These are phyloP conservation scores for Plasmodium vinckei DNA, from an alignment of 169 alveolate species.

Conservation along the genomic window DNA sequence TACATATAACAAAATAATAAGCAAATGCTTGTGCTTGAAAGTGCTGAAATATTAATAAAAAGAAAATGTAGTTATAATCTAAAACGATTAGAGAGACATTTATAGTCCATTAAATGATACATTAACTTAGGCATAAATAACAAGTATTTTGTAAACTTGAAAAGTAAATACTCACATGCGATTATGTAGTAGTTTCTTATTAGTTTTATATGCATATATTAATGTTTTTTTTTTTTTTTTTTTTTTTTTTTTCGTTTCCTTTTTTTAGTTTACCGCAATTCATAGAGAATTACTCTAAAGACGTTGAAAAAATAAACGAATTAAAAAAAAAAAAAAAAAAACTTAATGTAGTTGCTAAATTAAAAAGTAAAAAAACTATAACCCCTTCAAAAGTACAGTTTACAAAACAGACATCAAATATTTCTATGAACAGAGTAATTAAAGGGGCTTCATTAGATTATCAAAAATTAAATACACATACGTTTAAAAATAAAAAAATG, in stretches of 20 bases:
- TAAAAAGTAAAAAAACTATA: slow-evolving; percentile 20
- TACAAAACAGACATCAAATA: slow-evolving; percentile 45
- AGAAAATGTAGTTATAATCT: not conserved
- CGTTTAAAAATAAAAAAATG: slow-evolving; percentile 28
- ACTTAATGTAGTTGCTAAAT: slow-evolving; percentile 6
- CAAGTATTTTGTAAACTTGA: too few species aligned
- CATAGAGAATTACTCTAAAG: slow-evolving; percentile 65
- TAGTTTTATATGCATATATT: not conserved
- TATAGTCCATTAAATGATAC: too few species aligned
- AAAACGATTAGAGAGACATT: too few species aligned
- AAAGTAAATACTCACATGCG: too few species aligned
- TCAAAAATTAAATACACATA: slow-evolving; percentile 53
- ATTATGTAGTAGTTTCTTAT: too few species aligned
- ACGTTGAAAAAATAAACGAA: slow-evolving; percentile 60
- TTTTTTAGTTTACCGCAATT: slow-evolving; percentile 46
- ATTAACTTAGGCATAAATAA: too few species aligned
- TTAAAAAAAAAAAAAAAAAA: slow-evolving; percentile 63
- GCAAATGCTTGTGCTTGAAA: too few species aligned
- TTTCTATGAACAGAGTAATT: slow-evolving; percentile 60
- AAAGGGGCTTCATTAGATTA: slow-evolving; percentile 65
- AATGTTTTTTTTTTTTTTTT: not conserved
- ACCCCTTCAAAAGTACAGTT: slow-evolving; percentile 52
- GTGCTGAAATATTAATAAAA: not conserved
- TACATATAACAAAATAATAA: too few species aligned
- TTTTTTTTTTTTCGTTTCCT: slow-evolving; percentile 12